phyloP scores from a whole-genome alignment of 305 asterid species.

The Solanum hybrid region DNA sequence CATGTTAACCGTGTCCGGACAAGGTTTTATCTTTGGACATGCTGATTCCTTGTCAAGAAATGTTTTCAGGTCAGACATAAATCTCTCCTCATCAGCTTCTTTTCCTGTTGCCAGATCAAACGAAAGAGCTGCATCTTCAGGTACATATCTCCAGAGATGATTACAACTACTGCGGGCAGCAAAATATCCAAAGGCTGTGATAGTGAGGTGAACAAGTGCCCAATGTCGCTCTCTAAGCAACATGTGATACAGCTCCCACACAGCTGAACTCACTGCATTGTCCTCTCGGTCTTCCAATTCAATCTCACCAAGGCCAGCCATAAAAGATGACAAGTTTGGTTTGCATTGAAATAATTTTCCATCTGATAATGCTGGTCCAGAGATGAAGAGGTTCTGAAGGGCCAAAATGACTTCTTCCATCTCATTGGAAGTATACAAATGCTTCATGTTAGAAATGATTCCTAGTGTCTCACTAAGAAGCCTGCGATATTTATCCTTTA shows the following conservation, averaged over 20 bases:
- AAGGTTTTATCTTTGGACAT: slow-evolving; percentile 21
- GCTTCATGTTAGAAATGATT: slow-evolving; percentile 59
- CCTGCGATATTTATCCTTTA: slow-evolving; percentile 36
- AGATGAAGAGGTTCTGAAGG: slow-evolving; percentile 67
- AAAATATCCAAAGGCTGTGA: slow-evolving; percentile 72
- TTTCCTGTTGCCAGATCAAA: slow-evolving; percentile 65
- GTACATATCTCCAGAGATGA: slow-evolving; percentile 89
- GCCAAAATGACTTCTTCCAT: slow-evolving; percentile 71
- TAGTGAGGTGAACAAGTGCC: slow-evolving; percentile 75
- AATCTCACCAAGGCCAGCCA: slow-evolving; percentile 76
- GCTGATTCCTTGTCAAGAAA: slow-evolving; percentile 77
- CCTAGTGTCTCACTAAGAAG: slow-evolving; percentile 68
- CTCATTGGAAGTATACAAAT: slow-evolving; percentile 52
- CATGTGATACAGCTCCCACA: slow-evolving; percentile 76
- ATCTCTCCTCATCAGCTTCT: slow-evolving; percentile 61
- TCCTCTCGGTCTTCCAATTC: slow-evolving; percentile 48
- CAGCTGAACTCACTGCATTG: slow-evolving; percentile 45
- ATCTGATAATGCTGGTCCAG: slow-evolving; percentile 36
- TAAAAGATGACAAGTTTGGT: slow-evolving; percentile 66
- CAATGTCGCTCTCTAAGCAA: slow-evolving; percentile 73
- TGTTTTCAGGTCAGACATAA: slow-evolving; percentile 71
- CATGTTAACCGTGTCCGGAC: slow-evolving; percentile 30
- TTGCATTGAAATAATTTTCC: slow-evolving; percentile 46
- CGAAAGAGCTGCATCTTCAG: slow-evolving; percentile 83
- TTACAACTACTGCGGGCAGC: slow-evolving; percentile 72